These are phyloP conservation scores for Diospyros lotus DNA, from an alignment of 148 eudicot species.

Conservation along the genomic window DNA sequence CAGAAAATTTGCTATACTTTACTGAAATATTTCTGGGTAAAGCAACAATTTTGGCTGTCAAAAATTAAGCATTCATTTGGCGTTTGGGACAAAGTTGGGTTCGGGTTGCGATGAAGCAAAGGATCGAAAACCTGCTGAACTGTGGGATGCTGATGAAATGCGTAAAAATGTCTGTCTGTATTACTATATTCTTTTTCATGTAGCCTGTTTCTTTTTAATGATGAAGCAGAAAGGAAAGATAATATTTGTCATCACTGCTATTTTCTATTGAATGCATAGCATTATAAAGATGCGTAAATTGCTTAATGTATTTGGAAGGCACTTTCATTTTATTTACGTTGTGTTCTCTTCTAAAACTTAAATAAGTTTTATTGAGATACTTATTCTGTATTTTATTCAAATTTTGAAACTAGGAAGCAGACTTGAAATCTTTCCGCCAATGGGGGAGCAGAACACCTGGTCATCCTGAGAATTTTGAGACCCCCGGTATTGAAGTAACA, in stretches of 20 bases:
- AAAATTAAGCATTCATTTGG: too few species aligned
- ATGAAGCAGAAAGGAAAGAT: background rate
- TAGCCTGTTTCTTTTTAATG: too few species aligned
- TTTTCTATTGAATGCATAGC: background rate
- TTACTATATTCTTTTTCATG: too few species aligned
- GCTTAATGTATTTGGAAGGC: background rate
- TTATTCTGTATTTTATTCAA: background rate
- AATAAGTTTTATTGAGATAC: background rate
- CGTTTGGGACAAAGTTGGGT: too few species aligned
- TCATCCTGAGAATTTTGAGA: constrained; percentile 72
- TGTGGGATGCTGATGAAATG: too few species aligned
- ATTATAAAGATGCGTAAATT: background rate
- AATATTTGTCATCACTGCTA: background rate
- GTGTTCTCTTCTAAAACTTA: background rate
- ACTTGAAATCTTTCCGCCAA: constrained; percentile 56
- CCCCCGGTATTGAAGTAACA: constrained; percentile 62
- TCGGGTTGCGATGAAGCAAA: too few species aligned
- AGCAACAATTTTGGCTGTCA: too few species aligned
- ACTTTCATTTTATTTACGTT: background rate
- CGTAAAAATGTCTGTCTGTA: too few species aligned
- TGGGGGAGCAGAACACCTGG: constrained; percentile 71
- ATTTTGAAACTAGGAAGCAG: constrained; percentile 40
- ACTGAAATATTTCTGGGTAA: too few species aligned
- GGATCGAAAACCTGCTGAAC: too few species aligned
- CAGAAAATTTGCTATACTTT: too few species aligned